These are phyloP conservation scores for Rhodotorula babjevae DNA, from an alignment of 768 basidiomycete species.

Conservation along the genomic window DNA sequence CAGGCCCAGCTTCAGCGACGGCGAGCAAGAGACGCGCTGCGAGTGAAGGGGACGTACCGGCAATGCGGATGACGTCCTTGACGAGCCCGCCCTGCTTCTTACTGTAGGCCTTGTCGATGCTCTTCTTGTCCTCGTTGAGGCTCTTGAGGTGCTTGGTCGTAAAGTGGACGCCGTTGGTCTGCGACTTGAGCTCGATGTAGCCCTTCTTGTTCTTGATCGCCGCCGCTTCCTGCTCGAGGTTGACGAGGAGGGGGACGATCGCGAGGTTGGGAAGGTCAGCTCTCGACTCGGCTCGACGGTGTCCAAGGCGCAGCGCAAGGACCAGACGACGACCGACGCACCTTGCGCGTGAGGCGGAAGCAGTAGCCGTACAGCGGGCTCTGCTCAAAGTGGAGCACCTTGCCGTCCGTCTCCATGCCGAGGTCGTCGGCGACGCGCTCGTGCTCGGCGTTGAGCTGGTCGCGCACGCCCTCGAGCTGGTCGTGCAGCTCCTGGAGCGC, in stretches of 20 bases:
- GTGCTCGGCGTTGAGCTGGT: conserved; percentile 80
- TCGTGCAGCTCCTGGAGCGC: conserved; percentile 57
- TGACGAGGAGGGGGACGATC: neutral
- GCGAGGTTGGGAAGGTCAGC: no score
- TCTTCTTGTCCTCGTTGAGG: conserved; percentile 66
- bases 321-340: no score
- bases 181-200: conserved; percentile 68
- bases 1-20: no score
- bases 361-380: conserved; percentile 84
- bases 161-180: conserved; percentile 83
- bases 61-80: conserved; percentile 86
- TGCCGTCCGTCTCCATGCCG: conserved; percentile 81
- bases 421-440: conserved; percentile 63
- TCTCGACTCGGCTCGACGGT: no score
- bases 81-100: conserved; percentile 75
- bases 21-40: no score
- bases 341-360: conserved; percentile 85
- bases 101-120: conserved; percentile 64
- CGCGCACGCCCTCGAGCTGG: conserved; percentile 65
- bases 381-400: conserved; percentile 83
- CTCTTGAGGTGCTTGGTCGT: conserved; percentile 70
- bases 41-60: conserved; percentile 71
- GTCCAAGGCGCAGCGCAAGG: no score
- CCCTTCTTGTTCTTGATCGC: conserved; percentile 58
- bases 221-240: conserved; percentile 65